A percentile compares a stretch with the other conserved stretches of the same genome.
Evolutionary conservation across 1,284 basidiomycete genomes (phyloP).

Genomic region (Mycena sp.): DNA sequence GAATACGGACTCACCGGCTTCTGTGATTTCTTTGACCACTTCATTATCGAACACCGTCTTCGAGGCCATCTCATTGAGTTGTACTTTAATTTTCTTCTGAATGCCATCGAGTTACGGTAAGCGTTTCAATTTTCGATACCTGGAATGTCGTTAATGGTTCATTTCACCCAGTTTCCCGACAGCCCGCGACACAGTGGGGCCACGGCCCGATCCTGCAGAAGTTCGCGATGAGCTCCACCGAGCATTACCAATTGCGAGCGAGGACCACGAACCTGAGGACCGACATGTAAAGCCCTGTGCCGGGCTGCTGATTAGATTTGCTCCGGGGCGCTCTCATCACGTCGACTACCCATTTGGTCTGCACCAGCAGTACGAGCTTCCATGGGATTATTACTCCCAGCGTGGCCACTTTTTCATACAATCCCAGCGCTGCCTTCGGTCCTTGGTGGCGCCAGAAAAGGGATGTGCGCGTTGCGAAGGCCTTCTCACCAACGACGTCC

Average conservation of each 20-base stretch:
- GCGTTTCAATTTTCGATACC: background rate
- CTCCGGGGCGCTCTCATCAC: too few species aligned
- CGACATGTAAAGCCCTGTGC: background rate
- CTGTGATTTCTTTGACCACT: background rate
- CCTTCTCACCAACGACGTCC: background rate
- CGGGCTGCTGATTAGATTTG: background rate
- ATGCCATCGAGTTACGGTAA: background rate
- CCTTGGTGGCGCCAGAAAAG: background rate
- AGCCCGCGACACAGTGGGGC: background rate
- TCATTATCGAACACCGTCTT: background rate
- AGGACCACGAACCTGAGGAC: background rate
- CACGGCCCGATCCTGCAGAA: background rate
- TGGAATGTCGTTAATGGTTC: background rate
- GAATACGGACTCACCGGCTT: background rate
- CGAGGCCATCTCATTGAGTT: background rate
- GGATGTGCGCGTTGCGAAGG: background rate
- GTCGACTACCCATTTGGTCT: slow-evolving; percentile 9
- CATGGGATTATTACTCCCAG: slow-evolving; percentile 7
- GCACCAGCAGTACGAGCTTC: background rate
- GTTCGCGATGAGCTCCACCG: background rate
- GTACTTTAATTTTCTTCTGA: background rate
- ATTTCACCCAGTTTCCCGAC: background rate
- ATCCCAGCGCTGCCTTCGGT: background rate
- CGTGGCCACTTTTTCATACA: background rate
- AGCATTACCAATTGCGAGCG: background rate